Conservation (phyloP, 2,329 filamentous ascomycete genomes). For the Aspergillus quadricinctus region DNA sequence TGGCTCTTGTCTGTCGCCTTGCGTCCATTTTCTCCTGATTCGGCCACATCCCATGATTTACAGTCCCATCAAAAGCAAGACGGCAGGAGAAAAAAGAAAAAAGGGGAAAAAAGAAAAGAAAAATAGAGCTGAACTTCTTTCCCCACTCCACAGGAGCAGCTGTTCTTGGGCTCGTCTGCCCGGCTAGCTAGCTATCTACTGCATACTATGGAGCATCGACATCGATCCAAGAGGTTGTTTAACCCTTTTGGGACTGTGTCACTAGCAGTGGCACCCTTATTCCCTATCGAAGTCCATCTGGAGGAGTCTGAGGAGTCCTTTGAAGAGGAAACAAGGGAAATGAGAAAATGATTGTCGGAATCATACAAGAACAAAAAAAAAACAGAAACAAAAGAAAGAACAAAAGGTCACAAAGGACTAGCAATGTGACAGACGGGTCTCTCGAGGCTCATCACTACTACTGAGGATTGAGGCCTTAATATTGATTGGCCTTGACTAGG, state of each 20-base stretch:
- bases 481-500: constrained; percentile 3
- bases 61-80: not conserved
- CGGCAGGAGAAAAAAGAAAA: not conserved
- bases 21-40: constrained; percentile 27
- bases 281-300: not conserved
- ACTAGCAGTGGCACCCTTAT: constrained; percentile 23
- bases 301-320: constrained; percentile 14
- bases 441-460: not conserved
- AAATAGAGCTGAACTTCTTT: not conserved
- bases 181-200: not conserved
- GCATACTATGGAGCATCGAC: not conserved
- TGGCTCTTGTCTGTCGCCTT: constrained; percentile 27
- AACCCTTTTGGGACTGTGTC: constrained; percentile 19
- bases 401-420: constrained; percentile 3
- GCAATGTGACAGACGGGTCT: constrained; percentile 2
- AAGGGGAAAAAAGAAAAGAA: not conserved
- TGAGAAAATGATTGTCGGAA: not conserved
- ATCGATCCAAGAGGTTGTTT: constrained; percentile 8
- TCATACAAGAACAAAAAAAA: constrained; percentile 1
- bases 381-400: constrained; percentile 3
- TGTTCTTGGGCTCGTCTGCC: not conserved
- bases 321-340: constrained; percentile 10
- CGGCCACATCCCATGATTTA: constrained; percentile 11
- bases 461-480: constrained; percentile 14
- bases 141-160: constrained; percentile 1